Evolutionary conservation across 2,329 filamentous ascomycete species (phyloP), one percentile per base, ranked within the genome.

Genomic region (Stemphylium lycopersici): DNA sequence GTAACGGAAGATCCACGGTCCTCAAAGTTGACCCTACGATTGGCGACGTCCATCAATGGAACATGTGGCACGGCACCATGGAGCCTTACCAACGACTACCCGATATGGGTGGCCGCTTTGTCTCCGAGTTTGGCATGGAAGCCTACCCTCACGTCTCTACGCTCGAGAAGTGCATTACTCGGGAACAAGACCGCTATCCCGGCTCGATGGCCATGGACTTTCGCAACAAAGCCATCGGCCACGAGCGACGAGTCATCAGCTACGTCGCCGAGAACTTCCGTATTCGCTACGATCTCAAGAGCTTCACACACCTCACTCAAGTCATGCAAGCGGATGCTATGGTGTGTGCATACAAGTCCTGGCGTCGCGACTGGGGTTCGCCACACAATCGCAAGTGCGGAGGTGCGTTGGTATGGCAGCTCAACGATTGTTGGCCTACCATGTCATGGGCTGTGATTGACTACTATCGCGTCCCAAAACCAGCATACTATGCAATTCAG

Each of bases 41-140:
- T 2, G 93, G 93, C 43, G 93, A 97, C 70, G 87, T 96, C 64
- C 93, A 97, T 71, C 92, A 96, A 74, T 97, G 93, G 93, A 96
- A 96, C 69, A 84, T 96, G 10, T 97, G 93, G 93, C 93, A 97
- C 70, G 93, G 93, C n/a, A 88, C 86, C 0, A 91, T 96, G 71
- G 90, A 96, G 70, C 91, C 90, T 60, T 97, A 96, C 66, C 93
- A 97, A 29, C 33, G 46, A 64, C 87, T 93, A 63, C 96, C 92
- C 59, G 90, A 93, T 71, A 87, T 88, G 57, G 86, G 87, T n/a
- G 93, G 93, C 1, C 87, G 93, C 0, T 97, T 97, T 76, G 91
- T 96, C 52, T 93, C 90, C 45, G 93, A 97, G 70, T 97, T 97
- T 65, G 93, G 93, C 51, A 96, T 97, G 91, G 87, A 96, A 73